Percentiles rank a stretch among this genome's conserved stretches.
Evolutionary conservation across 495 filamentous ascomycete species (phyloP).

Genomic region (Talaromyces ruber): DNA sequence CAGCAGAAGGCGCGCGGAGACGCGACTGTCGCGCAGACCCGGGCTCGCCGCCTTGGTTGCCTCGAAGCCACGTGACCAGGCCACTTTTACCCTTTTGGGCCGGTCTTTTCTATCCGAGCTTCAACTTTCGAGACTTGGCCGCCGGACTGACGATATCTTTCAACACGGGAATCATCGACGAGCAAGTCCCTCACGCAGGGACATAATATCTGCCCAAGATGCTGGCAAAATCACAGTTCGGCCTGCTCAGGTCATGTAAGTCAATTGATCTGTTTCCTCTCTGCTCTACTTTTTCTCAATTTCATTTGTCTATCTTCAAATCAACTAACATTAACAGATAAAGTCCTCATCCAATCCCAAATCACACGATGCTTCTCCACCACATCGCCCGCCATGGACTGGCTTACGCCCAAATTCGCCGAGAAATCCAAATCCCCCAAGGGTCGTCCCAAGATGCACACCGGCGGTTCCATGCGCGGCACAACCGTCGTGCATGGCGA

Average conservation of each 20-base stretch:
- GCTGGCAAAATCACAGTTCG: conserved; percentile 28
- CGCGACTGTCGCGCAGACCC: background rate
- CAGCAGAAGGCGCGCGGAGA: background rate
- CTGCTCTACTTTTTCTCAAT: background rate
- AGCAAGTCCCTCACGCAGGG: background rate
- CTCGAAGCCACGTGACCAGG: conserved; percentile 3
- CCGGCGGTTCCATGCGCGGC: conserved; percentile 81
- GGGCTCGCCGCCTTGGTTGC: background rate
- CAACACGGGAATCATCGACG: background rate
- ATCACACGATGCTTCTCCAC: conserved; percentile 60
- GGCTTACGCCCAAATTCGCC: conserved; percentile 70
- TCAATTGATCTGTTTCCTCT: background rate
- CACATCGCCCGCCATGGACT: conserved; percentile 54
- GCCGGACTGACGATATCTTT: background rate
- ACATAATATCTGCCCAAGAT: conserved; percentile 21
- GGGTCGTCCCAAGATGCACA: conserved; percentile 78
- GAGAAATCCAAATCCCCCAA: conserved; percentile 82
- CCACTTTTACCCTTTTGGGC: conserved; percentile 6
- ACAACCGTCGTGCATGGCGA: conserved; percentile 96
- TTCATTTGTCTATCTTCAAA: background rate
- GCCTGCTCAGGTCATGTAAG: conserved; percentile 30
- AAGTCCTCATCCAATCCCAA: background rate
- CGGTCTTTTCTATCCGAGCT: background rate
- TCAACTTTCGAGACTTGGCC: background rate
- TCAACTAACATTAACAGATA: conserved; percentile 1